Evolutionary conservation across 2,329 filamentous ascomycete genomes (phyloP), one percentile per base, ranked within the genome.

Genomic region (Acarospora socialis): DNA sequence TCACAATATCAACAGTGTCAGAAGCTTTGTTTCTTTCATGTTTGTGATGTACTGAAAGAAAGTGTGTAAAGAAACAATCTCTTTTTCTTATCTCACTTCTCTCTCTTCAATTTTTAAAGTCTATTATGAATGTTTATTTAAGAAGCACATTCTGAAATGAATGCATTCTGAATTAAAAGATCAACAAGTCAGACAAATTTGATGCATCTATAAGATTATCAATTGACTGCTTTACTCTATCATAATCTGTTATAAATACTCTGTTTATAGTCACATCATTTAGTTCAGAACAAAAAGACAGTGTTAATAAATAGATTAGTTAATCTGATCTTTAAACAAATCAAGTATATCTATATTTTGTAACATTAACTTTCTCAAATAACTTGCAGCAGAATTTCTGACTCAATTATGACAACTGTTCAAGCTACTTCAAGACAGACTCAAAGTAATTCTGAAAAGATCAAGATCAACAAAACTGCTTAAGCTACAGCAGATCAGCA

Each of bases 171-270:
- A 31, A 21, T 21, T 13, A n/a, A n/a, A n/a, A n/a, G 4, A 21
- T 21, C 17, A 22, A 21, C 14, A 15, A 31, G 18, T 5, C 16
- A 30, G 28, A 17, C 17, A 31, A 31, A 7, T 9, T 15, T 12
- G 28, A 15, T 13, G 18, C 17, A 1, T n/a, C n/a, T n/a, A 21
- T 31, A 7, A 3, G 16, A 31, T 17, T n/a, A 21, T 12, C 13
- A 21, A 21, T 31, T 21, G 28, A 20, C 4, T 30, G 28, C 16
- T 19, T 5, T 30, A 7, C 28, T 30, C 28, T 30, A 7, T 21
- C 28, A 21, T 30, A 20, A 30, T 30, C 28, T n/a, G n/a, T n/a
- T 30, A 30, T 30, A 30, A 30, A 19, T 30, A 30, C 2, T 5
- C 19, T 19, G 2, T 2, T 30, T 21, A 4, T 30, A 3, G 10